Conservation (phyloP, 2,329 filamentous ascomycete species). For the Pseudogymnoascus sp. region DNA sequence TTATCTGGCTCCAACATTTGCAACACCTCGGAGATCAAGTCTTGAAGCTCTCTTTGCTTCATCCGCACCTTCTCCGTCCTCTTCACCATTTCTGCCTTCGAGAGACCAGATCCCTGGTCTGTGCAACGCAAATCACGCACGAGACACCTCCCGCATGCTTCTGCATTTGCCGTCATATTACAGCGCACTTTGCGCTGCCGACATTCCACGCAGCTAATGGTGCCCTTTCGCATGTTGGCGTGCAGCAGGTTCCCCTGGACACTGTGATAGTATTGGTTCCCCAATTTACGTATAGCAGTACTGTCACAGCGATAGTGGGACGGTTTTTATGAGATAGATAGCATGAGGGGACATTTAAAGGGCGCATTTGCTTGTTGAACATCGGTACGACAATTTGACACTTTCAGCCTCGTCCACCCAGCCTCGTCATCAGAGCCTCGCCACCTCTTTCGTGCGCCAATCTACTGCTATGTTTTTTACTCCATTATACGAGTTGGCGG, state of each 20-base stretch:
- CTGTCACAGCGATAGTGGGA: not conserved
- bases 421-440: not conserved
- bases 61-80: slow-evolving; percentile 11
- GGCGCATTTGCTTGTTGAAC: not conserved
- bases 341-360: not conserved
- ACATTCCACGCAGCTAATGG: slow-evolving; percentile 34
- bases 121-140: slow-evolving; percentile 38
- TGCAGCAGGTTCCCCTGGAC: slow-evolving; percentile 4
- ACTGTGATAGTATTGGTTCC: not conserved
- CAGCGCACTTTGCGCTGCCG: slow-evolving; percentile 43
- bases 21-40: slow-evolving; percentile 18
- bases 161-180: slow-evolving; percentile 33
- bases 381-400: not conserved
- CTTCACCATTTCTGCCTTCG: slow-evolving; percentile 13
- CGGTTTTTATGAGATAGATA: not conserved
- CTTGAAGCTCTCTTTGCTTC: slow-evolving; percentile 25
- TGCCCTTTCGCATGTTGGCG: slow-evolving; percentile 30
- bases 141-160: slow-evolving; percentile 38
- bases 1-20: slow-evolving; percentile 12
- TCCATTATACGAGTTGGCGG: too few relatives aligned
- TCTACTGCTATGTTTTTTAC: too few relatives aligned
- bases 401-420: not conserved
- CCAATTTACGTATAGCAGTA: not conserved
- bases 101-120: slow-evolving; percentile 32
- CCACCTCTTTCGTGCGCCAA: too few relatives aligned